Conservation (phyloP, 805 yeast genomes). For the Suhomyces canberraensis region DNA sequence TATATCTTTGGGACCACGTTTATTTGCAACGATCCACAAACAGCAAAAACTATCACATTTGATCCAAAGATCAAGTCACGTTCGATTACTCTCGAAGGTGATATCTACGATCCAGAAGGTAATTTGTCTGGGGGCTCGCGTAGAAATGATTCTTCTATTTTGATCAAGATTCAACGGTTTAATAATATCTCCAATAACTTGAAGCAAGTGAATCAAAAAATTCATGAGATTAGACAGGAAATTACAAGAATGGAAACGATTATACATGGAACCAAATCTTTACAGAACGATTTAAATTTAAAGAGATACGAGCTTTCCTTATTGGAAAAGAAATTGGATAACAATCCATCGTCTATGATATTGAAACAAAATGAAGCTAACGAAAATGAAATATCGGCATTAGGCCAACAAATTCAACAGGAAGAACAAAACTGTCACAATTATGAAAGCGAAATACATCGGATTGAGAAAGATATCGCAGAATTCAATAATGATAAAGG, state of each 20-base stretch:
- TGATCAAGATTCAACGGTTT: conserved; percentile 64
- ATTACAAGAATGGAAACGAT: conserved; percentile 42
- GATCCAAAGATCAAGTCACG: conserved; percentile 76
- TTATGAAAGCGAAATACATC: conserved; percentile 43
- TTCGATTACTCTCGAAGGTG: conserved; percentile 90
- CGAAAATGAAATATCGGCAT: conserved; percentile 41
- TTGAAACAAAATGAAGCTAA: conserved; percentile 48
- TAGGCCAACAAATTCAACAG: conserved; percentile 36
- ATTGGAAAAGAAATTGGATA: conserved; percentile 51
- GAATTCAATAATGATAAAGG: conserved; percentile 82
- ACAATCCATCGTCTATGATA: conserved; percentile 56
- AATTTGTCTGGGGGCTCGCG: conserved; percentile 94
- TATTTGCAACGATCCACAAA: conserved; percentile 80
- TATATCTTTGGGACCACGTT: conserved; percentile 89
- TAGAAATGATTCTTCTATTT: conserved; percentile 52
- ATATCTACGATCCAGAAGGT: conserved; percentile 93
- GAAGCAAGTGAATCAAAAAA: conserved; percentile 39
- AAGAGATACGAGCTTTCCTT: conserved; percentile 58
- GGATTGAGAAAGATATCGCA: conserved; percentile 69
- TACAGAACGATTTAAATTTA: conserved; percentile 58
- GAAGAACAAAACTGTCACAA: conserved; percentile 28
- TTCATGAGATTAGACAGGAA: conserved; percentile 38
- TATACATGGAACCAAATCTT: conserved; percentile 47
- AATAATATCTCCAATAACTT: conserved; percentile 45
- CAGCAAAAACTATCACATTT: conserved; percentile 87